These are phyloP conservation scores for Kalmusia sp. DNA, from an alignment of 2,329 filamentous ascomycete species.

Conservation along the genomic window DNA sequence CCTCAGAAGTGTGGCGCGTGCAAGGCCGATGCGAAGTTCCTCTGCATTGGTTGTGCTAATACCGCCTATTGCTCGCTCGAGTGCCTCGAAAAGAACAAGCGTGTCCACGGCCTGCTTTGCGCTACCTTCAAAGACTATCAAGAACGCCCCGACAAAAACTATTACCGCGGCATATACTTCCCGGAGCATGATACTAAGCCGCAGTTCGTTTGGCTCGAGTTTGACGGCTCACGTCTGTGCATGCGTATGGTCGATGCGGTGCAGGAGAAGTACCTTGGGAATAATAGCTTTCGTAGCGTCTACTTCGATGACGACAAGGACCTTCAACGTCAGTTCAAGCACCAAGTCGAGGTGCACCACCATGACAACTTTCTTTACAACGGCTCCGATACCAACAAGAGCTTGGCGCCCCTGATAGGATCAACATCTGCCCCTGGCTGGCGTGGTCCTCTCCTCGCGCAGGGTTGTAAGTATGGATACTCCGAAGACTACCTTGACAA, in stretches of 20 bases:
- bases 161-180: constrained; percentile 10
- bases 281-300: not conserved
- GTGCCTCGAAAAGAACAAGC: constrained; percentile 23
- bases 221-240: not conserved
- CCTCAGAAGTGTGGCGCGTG: not conserved
- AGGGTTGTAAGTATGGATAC: not conserved
- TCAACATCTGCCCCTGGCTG: not conserved
- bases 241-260: not conserved
- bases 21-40: not conserved
- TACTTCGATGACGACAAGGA: not conserved
- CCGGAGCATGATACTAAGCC: not conserved
- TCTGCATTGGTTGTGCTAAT: constrained; percentile 16
- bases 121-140: constrained; percentile 2
- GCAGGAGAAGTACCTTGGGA: not conserved
- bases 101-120: constrained; percentile 24
- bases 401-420: not conserved
- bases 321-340: not conserved
- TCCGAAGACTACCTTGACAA: not conserved
- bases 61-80: constrained; percentile 20
- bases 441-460: not conserved
- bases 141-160: not conserved
- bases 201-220: constrained; percentile 9
- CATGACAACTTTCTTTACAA: not conserved
- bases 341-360: not conserved
- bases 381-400: not conserved